These are phyloP conservation scores for Penicillium sp. DNA, from an alignment of 2,329 filamentous ascomycete genomes.

Conservation along the genomic window DNA sequence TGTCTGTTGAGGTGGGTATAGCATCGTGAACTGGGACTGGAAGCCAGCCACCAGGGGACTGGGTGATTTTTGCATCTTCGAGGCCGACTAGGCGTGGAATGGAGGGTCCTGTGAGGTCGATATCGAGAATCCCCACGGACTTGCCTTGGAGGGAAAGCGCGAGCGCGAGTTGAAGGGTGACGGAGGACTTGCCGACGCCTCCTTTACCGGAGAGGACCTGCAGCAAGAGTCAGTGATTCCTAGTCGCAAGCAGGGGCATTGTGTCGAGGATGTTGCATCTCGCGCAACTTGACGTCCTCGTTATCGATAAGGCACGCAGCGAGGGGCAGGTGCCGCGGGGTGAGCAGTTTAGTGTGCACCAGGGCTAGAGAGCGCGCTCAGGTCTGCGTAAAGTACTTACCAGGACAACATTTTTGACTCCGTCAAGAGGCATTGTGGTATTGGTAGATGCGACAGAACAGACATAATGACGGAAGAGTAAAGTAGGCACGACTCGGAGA, in stretches of 20 bases:
- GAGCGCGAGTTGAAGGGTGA: constrained; percentile 93
- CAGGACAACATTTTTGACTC: constrained; percentile 45
- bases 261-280: not conserved
- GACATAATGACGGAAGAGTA: not conserved
- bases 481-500: not conserved
- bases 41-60: constrained; percentile 87
- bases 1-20: constrained; percentile 21
- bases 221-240: constrained; percentile 1
- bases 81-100: constrained; percentile 94
- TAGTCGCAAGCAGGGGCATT: not conserved
- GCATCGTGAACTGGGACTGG: constrained; percentile 78
- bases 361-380: not conserved
- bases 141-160: constrained; percentile 80
- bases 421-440: constrained; percentile 40
- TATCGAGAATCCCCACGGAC: constrained; percentile 90
- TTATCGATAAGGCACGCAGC: constrained; percentile 42
- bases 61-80: constrained; percentile 82
- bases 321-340: constrained; percentile 18
- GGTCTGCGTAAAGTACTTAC: constrained; percentile 25
- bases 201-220: constrained; percentile 90
- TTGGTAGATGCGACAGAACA: too few relatives aligned
- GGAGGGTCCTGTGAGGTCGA: constrained; percentile 92
- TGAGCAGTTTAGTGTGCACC: constrained; percentile 11
- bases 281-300: constrained; percentile 11
- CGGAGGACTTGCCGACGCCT: constrained; percentile 94